phyloP scores from a whole-genome alignment of 768 basidiomycete species.

The Naganishia vishniacii region DNA sequence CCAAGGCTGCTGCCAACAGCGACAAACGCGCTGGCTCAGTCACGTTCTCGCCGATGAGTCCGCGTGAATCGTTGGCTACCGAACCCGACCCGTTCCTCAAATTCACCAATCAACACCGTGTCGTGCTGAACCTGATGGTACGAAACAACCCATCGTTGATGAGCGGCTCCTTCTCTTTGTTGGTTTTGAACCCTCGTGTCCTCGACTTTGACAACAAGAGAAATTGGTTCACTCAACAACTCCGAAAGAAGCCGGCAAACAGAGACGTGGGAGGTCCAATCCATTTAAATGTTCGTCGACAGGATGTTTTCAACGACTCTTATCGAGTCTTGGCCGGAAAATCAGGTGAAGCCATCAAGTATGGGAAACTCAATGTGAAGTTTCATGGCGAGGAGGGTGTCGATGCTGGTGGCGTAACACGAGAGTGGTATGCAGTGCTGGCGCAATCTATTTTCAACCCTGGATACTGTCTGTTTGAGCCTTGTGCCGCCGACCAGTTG shows the following conservation, averaged over 20 bases:
- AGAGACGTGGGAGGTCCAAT: constrained; percentile 28
- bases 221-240: constrained; percentile 54
- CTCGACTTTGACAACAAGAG: constrained; percentile 99
- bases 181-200: constrained; percentile 91
- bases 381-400: constrained; percentile 97
- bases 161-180: constrained; percentile 93
- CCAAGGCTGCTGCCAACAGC: constrained; percentile 55
- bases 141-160: constrained; percentile 96
- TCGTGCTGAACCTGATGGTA: constrained; percentile 93
- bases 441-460: constrained; percentile 99
- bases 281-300: constrained; percentile 42
- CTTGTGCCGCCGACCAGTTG: constrained; percentile 86
- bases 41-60: constrained; percentile 34
- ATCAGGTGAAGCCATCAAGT: constrained; percentile 92
- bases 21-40: constrained; percentile 48
- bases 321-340: constrained; percentile 85
- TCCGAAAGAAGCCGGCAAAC: constrained; percentile 38
- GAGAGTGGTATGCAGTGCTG: constrained; percentile 98
- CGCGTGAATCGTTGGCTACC: constrained; percentile 52
- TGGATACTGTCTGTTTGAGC: constrained; percentile 88
- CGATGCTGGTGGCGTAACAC: constrained; percentile 94
- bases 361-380: constrained; percentile 90
- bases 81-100: constrained; percentile 87
- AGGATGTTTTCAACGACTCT: constrained; percentile 94
- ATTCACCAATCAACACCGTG: constrained; percentile 89